These are phyloP conservation scores for Monoraphidium neglectum DNA, from an alignment of 139 green algal species.

Conservation along the genomic window DNA sequence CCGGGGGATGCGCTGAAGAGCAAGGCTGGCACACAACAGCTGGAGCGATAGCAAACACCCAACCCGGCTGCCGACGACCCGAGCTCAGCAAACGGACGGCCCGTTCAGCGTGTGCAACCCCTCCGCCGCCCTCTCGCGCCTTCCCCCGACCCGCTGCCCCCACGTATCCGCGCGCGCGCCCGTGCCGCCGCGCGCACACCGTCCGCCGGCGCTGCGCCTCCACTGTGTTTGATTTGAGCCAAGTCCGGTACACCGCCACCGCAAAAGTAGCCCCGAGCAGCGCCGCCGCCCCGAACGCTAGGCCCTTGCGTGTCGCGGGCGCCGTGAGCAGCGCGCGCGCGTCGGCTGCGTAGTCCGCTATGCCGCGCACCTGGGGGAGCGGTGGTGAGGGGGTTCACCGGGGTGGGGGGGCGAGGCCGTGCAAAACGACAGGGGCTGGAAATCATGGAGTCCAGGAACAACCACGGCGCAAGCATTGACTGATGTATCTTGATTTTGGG, in stretches of 20 bases:
- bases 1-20: too few relatives aligned
- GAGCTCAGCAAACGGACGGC: too few relatives aligned
- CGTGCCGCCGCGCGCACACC: slow-evolving; percentile 38
- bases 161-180: neutral
- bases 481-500: too few relatives aligned
- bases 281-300: slow-evolving; percentile 16
- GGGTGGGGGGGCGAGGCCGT: neutral
- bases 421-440: too few relatives aligned
- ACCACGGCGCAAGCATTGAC: too few relatives aligned
- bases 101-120: too few relatives aligned
- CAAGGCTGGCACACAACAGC: too few relatives aligned
- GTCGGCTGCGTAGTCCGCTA: neutral
- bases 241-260: slow-evolving; percentile 45
- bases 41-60: too few relatives aligned
- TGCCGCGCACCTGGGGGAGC: neutral
- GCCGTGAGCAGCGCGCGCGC: slow-evolving; percentile 16
- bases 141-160: neutral
- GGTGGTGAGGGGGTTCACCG: neutral
- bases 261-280: slow-evolving; percentile 52
- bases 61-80: too few relatives aligned
- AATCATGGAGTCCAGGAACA: too few relatives aligned
- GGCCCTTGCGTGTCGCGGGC: slow-evolving; percentile 20
- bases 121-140: neutral
- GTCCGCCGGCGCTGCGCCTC: slow-evolving; percentile 57
- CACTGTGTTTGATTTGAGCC: slow-evolving; percentile 44